A percentile compares a stretch with the other conserved stretches of the same genome.
Conservation (phyloP, 345 rosid genomes). For the Pugionium dolabratum region DNA sequence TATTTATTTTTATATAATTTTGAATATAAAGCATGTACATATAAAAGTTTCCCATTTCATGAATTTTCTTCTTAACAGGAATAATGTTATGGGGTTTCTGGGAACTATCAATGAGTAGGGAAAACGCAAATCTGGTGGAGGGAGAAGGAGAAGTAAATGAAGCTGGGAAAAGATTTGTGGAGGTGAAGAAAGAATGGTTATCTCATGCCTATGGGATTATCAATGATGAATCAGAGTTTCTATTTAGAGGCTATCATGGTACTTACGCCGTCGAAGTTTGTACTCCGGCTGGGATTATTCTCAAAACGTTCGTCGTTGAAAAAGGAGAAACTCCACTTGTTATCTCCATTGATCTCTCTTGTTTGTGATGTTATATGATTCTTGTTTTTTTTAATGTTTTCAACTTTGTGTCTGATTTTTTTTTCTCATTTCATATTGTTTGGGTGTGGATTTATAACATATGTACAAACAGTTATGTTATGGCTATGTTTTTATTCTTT, state of each 20-base stretch:
- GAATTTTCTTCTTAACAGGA: neutral
- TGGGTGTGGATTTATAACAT: too few relatives aligned
- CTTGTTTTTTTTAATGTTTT: neutral
- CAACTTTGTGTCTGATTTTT: neutral
- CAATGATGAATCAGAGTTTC: slow-evolving; percentile 55
- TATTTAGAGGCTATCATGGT: slow-evolving; percentile 75
- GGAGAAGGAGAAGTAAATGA: slow-evolving; percentile 84
- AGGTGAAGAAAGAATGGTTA: slow-evolving; percentile 77
- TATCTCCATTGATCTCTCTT: slow-evolving; percentile 48
- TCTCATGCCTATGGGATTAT: slow-evolving; percentile 54
- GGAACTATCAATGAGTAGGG: slow-evolving; percentile 83
- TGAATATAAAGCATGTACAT: too few relatives aligned
- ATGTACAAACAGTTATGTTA: too few relatives aligned
- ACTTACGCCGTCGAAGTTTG: slow-evolving; percentile 57
- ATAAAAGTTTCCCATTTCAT: too few relatives aligned
- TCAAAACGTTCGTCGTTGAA: slow-evolving; percentile 59
- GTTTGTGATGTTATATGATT: slow-evolving; percentile 33
- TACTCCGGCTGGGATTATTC: slow-evolving; percentile 44
- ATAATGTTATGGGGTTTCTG: slow-evolving; percentile 93
- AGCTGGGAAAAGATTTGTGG: slow-evolving; percentile 64
- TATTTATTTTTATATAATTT: too few relatives aligned
- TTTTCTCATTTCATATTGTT: too few relatives aligned
- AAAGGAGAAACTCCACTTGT: slow-evolving; percentile 59
- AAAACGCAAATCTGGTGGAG: slow-evolving; percentile 63
- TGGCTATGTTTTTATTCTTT: too few relatives aligned